Base-by-base conservation (phyloP, 23 red algal genomes). In the Gracilaria domingensis region DNA sequence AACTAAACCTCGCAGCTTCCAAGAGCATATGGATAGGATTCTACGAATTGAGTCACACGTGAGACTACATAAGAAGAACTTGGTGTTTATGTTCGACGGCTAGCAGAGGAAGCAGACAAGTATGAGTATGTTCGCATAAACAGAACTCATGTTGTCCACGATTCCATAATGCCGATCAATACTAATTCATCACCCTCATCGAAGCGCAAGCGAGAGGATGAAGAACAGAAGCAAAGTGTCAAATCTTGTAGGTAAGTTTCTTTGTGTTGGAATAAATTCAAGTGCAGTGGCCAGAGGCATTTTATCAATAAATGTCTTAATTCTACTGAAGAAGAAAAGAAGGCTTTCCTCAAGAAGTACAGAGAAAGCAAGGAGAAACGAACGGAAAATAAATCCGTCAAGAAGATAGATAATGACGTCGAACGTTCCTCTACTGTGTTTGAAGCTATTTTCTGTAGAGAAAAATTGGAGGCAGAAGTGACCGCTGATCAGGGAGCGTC, bases 61-160 rank as follows among this genome's bases (percentile, higher is more conserved):
- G 20, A 7, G 37, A 4, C 64, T 72, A 0, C 56, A 71, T n/a
- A 85, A 72, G 61, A 85, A n/a, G 62, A 85, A 13, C 45, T 85
- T 47, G 62, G 61, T 20, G 82, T 62, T 20, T 85, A 66, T n/a
- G 64, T 70, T 26, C 26, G 62, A 13, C 56, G 38, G n/a, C 39
- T 72, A 20, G 82, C 82, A 21, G 62, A 64, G 23, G 56, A 70
- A 40, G 32, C 60, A 23, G 34, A 69, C 32, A 70, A 50, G 28
- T 66, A 66, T 17, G 82, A 85, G 20, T 71, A 71, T 36, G 66
- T 71, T 7, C 66, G 38, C 38, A 6, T 24, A 24, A 71, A 71
- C 32, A 7, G 38, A 38, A 71, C 4, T 4, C 3, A 71, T 71
- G 28, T n/a, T 40, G 8, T 36, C 6, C 33, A 71, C 66, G 66